These are phyloP conservation scores for Vanilla planifolia DNA, from an alignment of 106 monocot genomes.

Conservation along the genomic window DNA sequence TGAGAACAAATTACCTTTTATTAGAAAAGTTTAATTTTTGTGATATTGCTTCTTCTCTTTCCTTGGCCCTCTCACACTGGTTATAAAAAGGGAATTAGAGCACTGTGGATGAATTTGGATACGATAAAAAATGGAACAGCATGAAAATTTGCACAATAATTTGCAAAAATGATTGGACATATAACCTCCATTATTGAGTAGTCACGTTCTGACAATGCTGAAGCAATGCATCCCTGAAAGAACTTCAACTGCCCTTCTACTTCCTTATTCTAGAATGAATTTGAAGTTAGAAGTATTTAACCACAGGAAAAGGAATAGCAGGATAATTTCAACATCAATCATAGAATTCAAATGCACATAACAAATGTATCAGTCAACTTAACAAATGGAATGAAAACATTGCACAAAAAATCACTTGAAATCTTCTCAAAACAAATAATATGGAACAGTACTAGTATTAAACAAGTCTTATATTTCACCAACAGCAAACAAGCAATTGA, in stretches of 20 bases:
- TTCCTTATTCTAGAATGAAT: conserved; percentile 70
- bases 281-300: too few relatives aligned
- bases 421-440: too few relatives aligned
- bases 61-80: conserved; percentile 79
- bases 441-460: too few relatives aligned
- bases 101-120: not conserved
- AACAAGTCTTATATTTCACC: too few relatives aligned
- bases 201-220: conserved; percentile 90
- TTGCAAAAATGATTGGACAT: not conserved
- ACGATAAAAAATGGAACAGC: not conserved
- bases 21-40: conserved; percentile 37
- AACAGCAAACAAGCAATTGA: too few relatives aligned
- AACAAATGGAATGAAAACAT: too few relatives aligned
- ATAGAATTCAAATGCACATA: too few relatives aligned
- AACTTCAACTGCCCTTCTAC: conserved; percentile 88
- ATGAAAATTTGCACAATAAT: not conserved
- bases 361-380: too few relatives aligned
- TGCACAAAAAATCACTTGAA: too few relatives aligned
- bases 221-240: conserved; percentile 82
- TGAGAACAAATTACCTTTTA: conserved; percentile 29
- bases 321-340: too few relatives aligned
- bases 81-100: not conserved
- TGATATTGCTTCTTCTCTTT: conserved; percentile 45
- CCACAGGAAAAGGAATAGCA: too few relatives aligned
- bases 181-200: conserved; percentile 81